Evolutionary conservation across 2,329 filamentous ascomycete species (phyloP), one percentile per base, ranked within the genome.

Genomic region (Pseudogymnoascus sp.): DNA sequence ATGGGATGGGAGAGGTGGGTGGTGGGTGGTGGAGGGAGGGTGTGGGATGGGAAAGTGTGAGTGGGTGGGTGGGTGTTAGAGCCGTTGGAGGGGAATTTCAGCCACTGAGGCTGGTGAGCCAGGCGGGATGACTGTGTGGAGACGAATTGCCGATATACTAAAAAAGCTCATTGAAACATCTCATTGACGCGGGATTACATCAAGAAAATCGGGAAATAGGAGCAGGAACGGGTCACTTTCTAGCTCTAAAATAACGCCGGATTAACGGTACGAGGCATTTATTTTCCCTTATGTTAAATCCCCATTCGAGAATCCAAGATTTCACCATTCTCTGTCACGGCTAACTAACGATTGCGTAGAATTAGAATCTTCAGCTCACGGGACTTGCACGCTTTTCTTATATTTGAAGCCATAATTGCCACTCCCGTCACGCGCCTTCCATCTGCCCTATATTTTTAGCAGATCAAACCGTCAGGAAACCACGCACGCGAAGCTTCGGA

Each of bases 71-170:
- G 13, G 21, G 21, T 36, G 33, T 36, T 36, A 11, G 33, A 3
- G 33, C 10, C 21, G 21, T 53, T 31, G 23, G 47, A 33, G 26
- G 11, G n/a, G 28, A 19, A 57, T 33, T 57, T 57, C 50, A 57
- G 50, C 50, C 50, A 57, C 50, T 57, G 50, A 33, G 50, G 50
- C 50, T 57, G 50, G 28, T 57, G 50, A 57, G n/a, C 28, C 50
- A 33, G 26, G 28, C 50, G 47, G 26, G 47, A 53, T 31, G 15
- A 53, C 19, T 47, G 42, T 47, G 44, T 50, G 44, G 50, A 19
- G 50, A 57, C 50, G 50, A 57, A 57, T 57, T 57, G 50, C 50
- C 50, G 50, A 57, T 57, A 57, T 19, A 57, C 50, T 33, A 57
- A 57, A 57, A 57, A 57, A 57, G 50, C n/a, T 57, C 50, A 57